Evolutionary conservation across 495 filamentous ascomycete genomes (phyloP), one percentile per base, ranked within the genome.

Genomic region (Elasticomyces elasticus): DNA sequence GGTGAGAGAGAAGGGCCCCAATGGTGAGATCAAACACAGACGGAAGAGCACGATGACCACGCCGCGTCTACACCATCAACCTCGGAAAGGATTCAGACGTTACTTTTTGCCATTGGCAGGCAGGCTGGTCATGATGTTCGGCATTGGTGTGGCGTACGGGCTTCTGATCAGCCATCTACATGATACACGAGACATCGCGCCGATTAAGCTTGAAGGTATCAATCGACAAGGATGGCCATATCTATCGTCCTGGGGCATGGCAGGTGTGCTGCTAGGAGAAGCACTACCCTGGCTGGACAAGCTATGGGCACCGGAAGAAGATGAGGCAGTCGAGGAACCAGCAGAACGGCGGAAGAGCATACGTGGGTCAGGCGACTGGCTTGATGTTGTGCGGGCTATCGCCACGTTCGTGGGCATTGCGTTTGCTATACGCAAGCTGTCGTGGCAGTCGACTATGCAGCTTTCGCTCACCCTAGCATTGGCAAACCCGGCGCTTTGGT

Each of bases 381-480:
- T 82, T 37, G 79, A 85, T 27, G 85, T 85, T 10, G 80, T 96
- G 19, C 76, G 92, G 51, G 87, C 89, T 55, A 82, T 97, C 38
- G 94, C 92, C 33, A 89, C 88, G 15, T 96, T 98, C 69, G 81
- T 95, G 23, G 92, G 92, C 12, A 92, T 98, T 67, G 89, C 89
- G 19, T 97, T 95, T 73, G 92, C 92, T 17, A 95, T 98, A 74
- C 81, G 92, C 45, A 83, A 81, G 66, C 79, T 94, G 20, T 86
- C 87, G 12, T 98, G 92, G 92, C 76, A 90, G 64, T 96, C 92
- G 26, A 94, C 87, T 4, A 81, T 94, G 7, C 92, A 98, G 69
- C 83, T 90, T 44, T 95, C 92, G 2, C 64, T 95, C 5, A 94
- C 90, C 0, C 82, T 98, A 9, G 87, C 90, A 2, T 82, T 97